Conservation (phyloP, 768 basidiomycete genomes). For the Trametes sanguinea region DNA sequence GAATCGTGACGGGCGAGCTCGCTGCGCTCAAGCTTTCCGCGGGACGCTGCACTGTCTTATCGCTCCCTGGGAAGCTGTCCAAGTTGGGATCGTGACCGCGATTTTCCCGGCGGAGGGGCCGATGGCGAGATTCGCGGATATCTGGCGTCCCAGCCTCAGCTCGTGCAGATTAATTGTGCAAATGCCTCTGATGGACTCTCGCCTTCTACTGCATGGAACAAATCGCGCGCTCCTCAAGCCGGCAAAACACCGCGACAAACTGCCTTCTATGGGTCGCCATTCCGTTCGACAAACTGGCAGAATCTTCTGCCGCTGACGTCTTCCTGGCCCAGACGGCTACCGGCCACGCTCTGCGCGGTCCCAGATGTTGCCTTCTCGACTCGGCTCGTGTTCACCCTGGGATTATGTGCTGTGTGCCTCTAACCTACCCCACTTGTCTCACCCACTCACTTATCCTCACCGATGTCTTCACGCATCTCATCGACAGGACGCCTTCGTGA, state of each 20-base stretch:
- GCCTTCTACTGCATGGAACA: not conserved
- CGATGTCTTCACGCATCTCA: not conserved
- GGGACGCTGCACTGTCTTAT: not conserved
- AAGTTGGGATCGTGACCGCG: not conserved
- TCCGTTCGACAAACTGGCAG: not conserved
- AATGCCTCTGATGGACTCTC: not conserved
- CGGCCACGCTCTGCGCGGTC: not conserved
- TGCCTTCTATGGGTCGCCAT: not conserved
- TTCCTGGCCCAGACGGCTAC: not conserved
- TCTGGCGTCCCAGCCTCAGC: not conserved
- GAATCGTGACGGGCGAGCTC: too few species aligned
- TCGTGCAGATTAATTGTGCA: conserved; percentile 5
- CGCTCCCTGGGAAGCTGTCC: not conserved
- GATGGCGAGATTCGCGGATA: conserved; percentile 17
- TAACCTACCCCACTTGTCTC: conserved; percentile 8
- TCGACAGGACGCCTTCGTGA: conserved; percentile 5
- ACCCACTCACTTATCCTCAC: not conserved
- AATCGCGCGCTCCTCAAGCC: not conserved
- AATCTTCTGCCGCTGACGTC: not conserved
- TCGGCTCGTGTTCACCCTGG: not conserved
- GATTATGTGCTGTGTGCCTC: not conserved
- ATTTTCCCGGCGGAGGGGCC: not conserved
- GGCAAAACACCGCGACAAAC: not conserved
- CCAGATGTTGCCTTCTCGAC: not conserved
- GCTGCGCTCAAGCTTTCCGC: not conserved